Percentiles rank a stretch among this genome's conserved stretches.
Evolutionary conservation across 2,329 filamentous ascomycete species (phyloP).

Genomic region (Stenocarpella maydis): DNA sequence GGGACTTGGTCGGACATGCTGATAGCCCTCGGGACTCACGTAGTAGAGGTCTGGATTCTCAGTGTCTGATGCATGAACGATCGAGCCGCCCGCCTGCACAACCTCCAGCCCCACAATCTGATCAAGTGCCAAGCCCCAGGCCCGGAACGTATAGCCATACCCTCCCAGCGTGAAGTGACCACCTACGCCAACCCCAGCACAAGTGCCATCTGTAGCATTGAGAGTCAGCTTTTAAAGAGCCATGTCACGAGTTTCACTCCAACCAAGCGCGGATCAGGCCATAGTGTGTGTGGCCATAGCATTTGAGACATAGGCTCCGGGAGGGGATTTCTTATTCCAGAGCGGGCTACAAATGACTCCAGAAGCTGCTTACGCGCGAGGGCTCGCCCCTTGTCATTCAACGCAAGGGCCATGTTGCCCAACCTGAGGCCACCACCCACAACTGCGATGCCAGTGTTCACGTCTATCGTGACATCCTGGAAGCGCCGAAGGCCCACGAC

Average conservation of each 20-base stretch:
- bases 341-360: no score
- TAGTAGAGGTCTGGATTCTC: slow-evolving; percentile 64
- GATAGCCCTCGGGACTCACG: slow-evolving; percentile 41
- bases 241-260: no score
- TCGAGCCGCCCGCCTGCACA: slow-evolving; percentile 61
- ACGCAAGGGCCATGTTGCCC: slow-evolving; percentile 56
- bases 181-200: slow-evolving; percentile 65
- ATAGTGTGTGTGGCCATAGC: no score
- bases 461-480: slow-evolving; percentile 62
- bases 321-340: no score
- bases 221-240: no score
- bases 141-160: slow-evolving; percentile 62
- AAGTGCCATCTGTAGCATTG: no score
- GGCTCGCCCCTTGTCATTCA: slow-evolving; percentile 59
- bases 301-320: no score
- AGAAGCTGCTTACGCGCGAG: no score
- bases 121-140: slow-evolving; percentile 65
- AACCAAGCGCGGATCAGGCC: no score
- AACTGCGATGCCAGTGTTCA: slow-evolving; percentile 58
- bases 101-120: slow-evolving; percentile 63
- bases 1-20: background rate
- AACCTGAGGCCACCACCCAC: slow-evolving; percentile 62
- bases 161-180: slow-evolving; percentile 67
- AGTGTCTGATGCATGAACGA: slow-evolving; percentile 55
- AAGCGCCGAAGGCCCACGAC: slow-evolving; percentile 63